Base-by-base conservation (phyloP, 352 stramenopile genomes). In the Phytophthora multivora region DNA sequence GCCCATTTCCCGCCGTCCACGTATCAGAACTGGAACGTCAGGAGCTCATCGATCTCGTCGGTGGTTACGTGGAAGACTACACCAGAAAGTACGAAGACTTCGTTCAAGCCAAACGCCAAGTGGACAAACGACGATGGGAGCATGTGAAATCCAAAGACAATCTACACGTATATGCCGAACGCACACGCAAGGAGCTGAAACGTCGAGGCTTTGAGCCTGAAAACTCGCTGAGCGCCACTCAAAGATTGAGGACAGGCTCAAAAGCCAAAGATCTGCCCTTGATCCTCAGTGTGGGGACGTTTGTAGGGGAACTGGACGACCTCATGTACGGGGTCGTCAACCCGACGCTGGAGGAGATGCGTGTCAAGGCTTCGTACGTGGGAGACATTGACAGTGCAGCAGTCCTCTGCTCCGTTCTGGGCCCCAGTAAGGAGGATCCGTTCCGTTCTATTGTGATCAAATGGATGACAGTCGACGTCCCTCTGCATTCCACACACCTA, bases 311-410 rank as follows among this genome's bases (percentile, higher is more conserved):
- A 11, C 39, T 75, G 19, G 63, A 77, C 28, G 69, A 77, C 50
- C 41, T 75, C 2, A 74, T 77, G 66, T 69, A 65, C 49, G 69
- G 69, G 2, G 39, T 66, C 21, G 36, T 69, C 5, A 75, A 69
- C 51, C 62, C 67, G 18, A 72, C 62, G 8, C 39, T 69, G 28
- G 58, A 61, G 16, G 45, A 59, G 4, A 75, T 72, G 67, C 54
- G 47, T 3, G 46, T 75, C n/a, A 75, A 75, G 23, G 43, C 51
- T 26, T 58, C 43, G 0, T 62, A 66, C 36, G 60, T 66, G 7
- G 46, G 66, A 5, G 67, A 73, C n/a, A 26, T 66, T 1, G 33
- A 48, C 13, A 62, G 16, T 53, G 62, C 46, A 13, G 67, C 62
- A 11, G 38, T 75, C 5, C 30, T 75, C 16, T 47, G 39, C 7